Base-by-base conservation (phyloP, 306 rosid genomes). In the barrel medic (Medicago truncatula) region DNA sequence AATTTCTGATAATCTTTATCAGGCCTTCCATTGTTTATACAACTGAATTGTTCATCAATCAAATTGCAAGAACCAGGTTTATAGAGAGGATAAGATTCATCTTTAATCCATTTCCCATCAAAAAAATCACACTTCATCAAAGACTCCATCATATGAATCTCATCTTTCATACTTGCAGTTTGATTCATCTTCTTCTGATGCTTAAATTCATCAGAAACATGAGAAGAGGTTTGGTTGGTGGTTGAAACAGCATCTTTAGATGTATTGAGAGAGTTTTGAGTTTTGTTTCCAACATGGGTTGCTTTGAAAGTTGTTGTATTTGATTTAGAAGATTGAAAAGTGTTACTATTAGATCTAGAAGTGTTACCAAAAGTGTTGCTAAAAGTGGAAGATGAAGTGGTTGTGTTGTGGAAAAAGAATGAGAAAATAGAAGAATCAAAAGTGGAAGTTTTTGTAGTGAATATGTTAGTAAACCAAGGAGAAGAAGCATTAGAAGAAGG, bases 81-180 rank as follows among this genome's bases (percentile, higher is more conserved):
- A 67, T 94, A 94, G 6, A 90, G 92, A 53, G 93, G 91, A 52
- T 89, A 85, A 0, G 91, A 87, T 58, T 90, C 88, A 65, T 94
- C 97, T 73, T 70, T 84, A 25, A 91, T 81, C 98, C 98, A 94
- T n/a, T 86, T 80, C 9, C 97, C 98, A 80, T 92, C 77, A 53
- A 83, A 88, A 13, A 94, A 74, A 83, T 94, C 90, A 83, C 98
- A 94, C 75, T 84, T 89, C 62, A 60, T 76, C 84, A 92, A 53
- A 43, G 96, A 79, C 74, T 85, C 81, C 3, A 90, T 23, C 71
- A 46, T 31, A 14, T 7, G 41, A 28, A 61, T 61, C 20, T 61
- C 53, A 5, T 66, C 44, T 3, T 76, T 70, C 58, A 4, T 69
- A 39, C 20, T 53, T 18, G 65, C 44, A 38, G 91, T 81, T 82